Evolutionary conservation across 2,329 filamentous ascomycete genomes (phyloP), one percentile per base, ranked within the genome.

Genomic region (Diaporthe nobilis): DNA sequence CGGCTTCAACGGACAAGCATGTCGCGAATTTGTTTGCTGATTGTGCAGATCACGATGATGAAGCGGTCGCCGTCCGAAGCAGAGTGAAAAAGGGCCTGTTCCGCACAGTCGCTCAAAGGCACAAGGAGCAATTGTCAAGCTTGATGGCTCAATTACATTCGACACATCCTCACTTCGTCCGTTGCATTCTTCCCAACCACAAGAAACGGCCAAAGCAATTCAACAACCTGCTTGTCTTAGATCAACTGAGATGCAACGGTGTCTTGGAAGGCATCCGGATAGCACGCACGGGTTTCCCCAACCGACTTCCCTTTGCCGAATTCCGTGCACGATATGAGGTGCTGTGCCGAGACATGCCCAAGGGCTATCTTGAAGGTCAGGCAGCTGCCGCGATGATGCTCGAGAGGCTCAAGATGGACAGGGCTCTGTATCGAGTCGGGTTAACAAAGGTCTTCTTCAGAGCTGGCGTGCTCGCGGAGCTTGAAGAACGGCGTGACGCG

Each of bases 231-330:
- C 90, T 99, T n/a, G 97, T 99, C 2, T 89, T 99, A 8, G 97
- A 99, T 81, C 97, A 99, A 83, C 87, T 99, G n/a, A 92, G 97
- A 71, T 99, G 97, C 86, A 99, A 99, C 83, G 97, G 97, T 94
- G 97, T 99, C 3, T 89, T 99, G n/a, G 97, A 99, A 85, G 97
- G 97, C 77, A 99, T 99, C 81, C 92, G 97, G 77, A 99, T 99
- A 84, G 97, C 97, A 34, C 92, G 97, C 61, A 99, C 97, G 7
- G 97, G 97, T 34, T 99, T 99, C 83, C 97, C 97, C 70, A 99
- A 99, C 82, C 90, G 97, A 79, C 88, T 99, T 44, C 90, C 94
- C 0, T 99, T 99, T 82, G 90, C 94, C 3, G 97, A 99, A 82
- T 99, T 99, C 85, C 92, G 97, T 72, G 95, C 97, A 81, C 93